These are phyloP conservation scores for Leccinum barrowsii DNA, from an alignment of 768 basidiomycete genomes.

Conservation along the genomic window DNA sequence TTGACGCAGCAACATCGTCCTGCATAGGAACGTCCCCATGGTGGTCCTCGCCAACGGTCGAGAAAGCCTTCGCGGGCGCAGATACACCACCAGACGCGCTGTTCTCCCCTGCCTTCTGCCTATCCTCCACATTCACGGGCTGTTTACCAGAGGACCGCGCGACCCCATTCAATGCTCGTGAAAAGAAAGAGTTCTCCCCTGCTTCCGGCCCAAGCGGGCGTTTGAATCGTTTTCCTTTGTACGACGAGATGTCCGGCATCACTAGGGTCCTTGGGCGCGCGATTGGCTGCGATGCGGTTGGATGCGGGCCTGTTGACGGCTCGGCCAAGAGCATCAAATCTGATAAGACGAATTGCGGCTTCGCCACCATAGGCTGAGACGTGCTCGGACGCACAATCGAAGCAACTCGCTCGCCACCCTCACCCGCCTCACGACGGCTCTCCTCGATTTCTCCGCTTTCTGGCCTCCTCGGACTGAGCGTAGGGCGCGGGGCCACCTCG, in stretches of 20 bases:
- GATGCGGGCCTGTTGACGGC: not conserved
- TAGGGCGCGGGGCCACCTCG: constrained; percentile 11
- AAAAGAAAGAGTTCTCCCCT: constrained; percentile 23
- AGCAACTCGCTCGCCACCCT: not conserved
- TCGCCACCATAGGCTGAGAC: not conserved
- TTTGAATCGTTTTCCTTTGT: constrained; percentile 21
- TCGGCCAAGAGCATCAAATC: not conserved
- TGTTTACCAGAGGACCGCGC: not conserved
- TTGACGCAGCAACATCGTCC: not conserved
- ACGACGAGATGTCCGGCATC: constrained; percentile 25
- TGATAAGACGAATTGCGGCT: not conserved
- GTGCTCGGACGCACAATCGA: not conserved
- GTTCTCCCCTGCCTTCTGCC: not conserved
- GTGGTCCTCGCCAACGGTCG: not conserved
- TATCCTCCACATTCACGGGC: not conserved
- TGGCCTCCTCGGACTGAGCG: not conserved
- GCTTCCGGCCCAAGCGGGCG: constrained; percentile 6
- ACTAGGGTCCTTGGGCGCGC: not conserved
- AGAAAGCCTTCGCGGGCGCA: not conserved
- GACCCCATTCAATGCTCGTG: constrained; percentile 15
- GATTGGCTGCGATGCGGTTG: not conserved
- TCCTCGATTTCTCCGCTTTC: constrained; percentile 17
- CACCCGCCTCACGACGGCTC: not conserved
- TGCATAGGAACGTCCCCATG: constrained; percentile 6
- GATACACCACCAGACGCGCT: not conserved